Percentiles rank a stretch among this genome's conserved stretches.
phyloP scores from a whole-genome alignment of 176 grass and related monocot species.

The Poa pratensis region DNA sequence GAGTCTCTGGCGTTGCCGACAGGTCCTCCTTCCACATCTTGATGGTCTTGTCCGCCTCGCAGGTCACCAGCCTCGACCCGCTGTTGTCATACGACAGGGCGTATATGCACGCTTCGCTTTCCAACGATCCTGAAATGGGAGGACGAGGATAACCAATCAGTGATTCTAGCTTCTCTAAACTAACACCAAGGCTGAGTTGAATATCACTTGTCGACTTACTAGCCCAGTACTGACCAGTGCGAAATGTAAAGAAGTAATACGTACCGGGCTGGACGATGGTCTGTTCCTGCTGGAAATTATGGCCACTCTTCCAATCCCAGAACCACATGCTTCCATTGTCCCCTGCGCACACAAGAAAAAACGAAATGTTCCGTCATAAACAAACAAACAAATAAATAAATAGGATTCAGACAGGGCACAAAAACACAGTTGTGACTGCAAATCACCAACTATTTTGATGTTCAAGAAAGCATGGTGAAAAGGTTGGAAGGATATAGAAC shows the following conservation, averaged over 20 bases:
- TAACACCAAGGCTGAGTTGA: neutral
- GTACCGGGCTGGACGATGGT: conserved; percentile 96
- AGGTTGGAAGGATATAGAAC: neutral
- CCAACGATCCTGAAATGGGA: conserved; percentile 62
- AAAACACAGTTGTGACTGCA: neutral
- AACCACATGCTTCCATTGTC: conserved; percentile 99
- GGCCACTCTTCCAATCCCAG: conserved; percentile 99
- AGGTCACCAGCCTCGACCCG: conserved; percentile 80
- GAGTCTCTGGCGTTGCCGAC: conserved; percentile 70
- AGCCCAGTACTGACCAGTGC: neutral
- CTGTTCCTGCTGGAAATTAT: conserved; percentile 94
- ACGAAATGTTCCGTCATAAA: neutral
- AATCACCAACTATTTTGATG: neutral
- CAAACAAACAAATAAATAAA: neutral
- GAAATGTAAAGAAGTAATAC: conserved; percentile 6
- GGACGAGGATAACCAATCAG: neutral
- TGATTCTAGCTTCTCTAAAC: neutral
- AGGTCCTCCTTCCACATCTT: conserved; percentile 96
- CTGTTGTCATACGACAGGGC: conserved; percentile 71
- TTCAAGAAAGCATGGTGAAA: neutral
- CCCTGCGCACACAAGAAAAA: conserved; percentile 50
- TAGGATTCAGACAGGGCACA: conserved; percentile 5
- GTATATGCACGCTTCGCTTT: conserved; percentile 90
- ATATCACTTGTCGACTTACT: neutral
- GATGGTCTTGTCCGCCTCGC: conserved; percentile 88